phyloP scores from a whole-genome alignment of 208 protist species.

The Crithidia fasciculata region DNA sequence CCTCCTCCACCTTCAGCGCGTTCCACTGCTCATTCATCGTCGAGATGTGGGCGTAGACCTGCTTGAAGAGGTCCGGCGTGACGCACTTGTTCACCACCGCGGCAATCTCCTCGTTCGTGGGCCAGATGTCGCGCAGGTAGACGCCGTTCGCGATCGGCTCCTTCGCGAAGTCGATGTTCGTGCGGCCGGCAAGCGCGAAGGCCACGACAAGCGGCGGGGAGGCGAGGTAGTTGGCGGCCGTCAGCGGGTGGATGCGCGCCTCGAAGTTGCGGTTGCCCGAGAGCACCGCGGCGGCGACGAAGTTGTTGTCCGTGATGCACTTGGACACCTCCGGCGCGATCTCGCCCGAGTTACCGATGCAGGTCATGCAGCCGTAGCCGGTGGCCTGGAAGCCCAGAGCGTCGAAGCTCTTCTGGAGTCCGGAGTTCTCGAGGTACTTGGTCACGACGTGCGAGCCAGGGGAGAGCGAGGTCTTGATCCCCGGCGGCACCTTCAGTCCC shows the following conservation, averaged over 20 bases:
- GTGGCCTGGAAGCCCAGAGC: slow-evolving; percentile 91
- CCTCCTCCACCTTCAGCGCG: slow-evolving; percentile 81
- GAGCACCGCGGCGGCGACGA: slow-evolving; percentile 94
- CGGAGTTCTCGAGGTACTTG: slow-evolving; percentile 90
- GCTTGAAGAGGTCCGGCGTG: slow-evolving; percentile 90
- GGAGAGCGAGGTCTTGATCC: slow-evolving; percentile 96
- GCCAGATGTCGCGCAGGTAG: slow-evolving; percentile 97
- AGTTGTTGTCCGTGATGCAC: slow-evolving; percentile 93
- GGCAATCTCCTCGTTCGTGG: slow-evolving; percentile 88
- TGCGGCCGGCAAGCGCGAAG: slow-evolving; percentile 95
- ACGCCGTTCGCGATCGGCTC: slow-evolving; percentile 91
- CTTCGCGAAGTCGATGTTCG: slow-evolving; percentile 95
- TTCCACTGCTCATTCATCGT: slow-evolving; percentile 95
- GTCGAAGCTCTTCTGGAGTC: slow-evolving; percentile 89
- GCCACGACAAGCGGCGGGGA: slow-evolving; percentile 96
- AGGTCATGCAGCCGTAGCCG: slow-evolving; percentile 98
- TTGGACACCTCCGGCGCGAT: slow-evolving; percentile 89
- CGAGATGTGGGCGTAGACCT: slow-evolving; percentile 91
- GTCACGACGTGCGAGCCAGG: slow-evolving; percentile 96
- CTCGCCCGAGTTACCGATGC: slow-evolving; percentile 96
- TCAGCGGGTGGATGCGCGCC: slow-evolving; percentile 94
- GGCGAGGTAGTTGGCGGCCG: slow-evolving; percentile 96
- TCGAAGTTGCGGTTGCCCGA: slow-evolving; percentile 98
- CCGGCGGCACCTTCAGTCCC: slow-evolving; percentile 87
- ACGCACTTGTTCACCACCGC: slow-evolving; percentile 83